Conservation (phyloP, 2,329 filamentous ascomycete genomes). For the Fusarium scirpi region DNA sequence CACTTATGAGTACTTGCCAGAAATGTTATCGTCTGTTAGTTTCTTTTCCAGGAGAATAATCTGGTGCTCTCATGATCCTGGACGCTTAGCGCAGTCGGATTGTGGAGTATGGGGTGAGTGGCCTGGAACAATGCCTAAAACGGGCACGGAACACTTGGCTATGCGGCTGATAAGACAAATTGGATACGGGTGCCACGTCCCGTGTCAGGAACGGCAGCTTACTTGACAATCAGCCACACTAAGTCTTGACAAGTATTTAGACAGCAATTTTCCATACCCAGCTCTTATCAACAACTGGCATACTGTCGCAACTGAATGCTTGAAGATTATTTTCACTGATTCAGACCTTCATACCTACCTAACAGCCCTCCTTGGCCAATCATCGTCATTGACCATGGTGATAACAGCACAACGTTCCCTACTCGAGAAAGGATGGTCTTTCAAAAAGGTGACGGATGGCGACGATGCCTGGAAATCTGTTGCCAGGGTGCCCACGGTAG, state of each 20-base stretch:
- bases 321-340: no score
- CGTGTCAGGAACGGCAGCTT: not conserved
- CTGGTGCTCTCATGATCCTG: not conserved
- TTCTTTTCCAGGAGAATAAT: no score
- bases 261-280: not conserved
- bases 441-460: conserved; percentile 2
- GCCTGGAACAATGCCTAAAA: not conserved
- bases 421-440: conserved; percentile 12
- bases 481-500: conserved; percentile 19
- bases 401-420: not conserved
- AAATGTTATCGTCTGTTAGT: no score
- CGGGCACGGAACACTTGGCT: no score
- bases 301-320: no score
- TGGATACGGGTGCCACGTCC: no score
- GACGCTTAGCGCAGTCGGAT: not conserved
- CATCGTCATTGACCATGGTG: no score
- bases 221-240: not conserved
- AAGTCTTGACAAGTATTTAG: not conserved
- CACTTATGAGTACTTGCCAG: no score
- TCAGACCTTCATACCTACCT: no score
- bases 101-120: not conserved
- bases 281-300: no score
- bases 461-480: conserved; percentile 15
- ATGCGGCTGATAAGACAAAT: no score
- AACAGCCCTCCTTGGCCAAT: no score